These are phyloP conservation scores for Wallemia mellicola DNA, from an alignment of 1,284 basidiomycete genomes.

Conservation along the genomic window DNA sequence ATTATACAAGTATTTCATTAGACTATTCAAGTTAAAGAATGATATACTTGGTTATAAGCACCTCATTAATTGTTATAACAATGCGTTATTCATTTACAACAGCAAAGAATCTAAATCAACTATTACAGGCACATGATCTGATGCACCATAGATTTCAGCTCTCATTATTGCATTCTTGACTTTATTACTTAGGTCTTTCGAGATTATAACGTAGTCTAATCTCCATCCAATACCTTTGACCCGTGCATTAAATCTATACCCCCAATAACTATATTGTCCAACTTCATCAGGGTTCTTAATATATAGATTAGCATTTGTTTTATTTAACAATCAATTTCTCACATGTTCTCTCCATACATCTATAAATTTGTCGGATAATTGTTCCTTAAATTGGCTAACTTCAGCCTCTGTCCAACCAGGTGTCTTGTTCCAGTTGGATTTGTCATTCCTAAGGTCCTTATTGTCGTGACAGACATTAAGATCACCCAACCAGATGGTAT, in stretches of 20 bases:
- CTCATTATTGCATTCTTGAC: constrained; percentile 50
- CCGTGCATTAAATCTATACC: constrained; percentile 51
- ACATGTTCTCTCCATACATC: constrained; percentile 23
- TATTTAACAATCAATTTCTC: constrained; percentile 36
- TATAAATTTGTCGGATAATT: constrained; percentile 6
- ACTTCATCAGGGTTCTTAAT: not conserved
- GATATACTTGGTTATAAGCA: not conserved
- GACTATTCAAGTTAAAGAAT: not conserved
- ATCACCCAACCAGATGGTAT: constrained; percentile 70
- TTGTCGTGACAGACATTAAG: constrained; percentile 28
- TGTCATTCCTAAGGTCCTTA: constrained; percentile 32
- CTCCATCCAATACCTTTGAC: constrained; percentile 60
- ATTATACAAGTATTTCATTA: not conserved
- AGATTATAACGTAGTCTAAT: constrained; percentile 34
- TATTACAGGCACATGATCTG: constrained; percentile 41
- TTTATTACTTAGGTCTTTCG: constrained; percentile 29
- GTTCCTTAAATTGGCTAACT: constrained; percentile 13
- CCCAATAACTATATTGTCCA: constrained; percentile 51
- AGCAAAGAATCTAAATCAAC: no score
- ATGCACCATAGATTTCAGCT: constrained; percentile 52
- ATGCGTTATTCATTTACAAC: no score
- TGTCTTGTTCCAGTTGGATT: constrained; percentile 47
- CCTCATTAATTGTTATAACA: not conserved
- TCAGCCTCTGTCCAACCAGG: constrained; percentile 52
- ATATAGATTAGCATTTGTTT: constrained; percentile 27